Conservation (phyloP, 148 eudicot genomes). For the Amaranthus hypochondriacus region DNA sequence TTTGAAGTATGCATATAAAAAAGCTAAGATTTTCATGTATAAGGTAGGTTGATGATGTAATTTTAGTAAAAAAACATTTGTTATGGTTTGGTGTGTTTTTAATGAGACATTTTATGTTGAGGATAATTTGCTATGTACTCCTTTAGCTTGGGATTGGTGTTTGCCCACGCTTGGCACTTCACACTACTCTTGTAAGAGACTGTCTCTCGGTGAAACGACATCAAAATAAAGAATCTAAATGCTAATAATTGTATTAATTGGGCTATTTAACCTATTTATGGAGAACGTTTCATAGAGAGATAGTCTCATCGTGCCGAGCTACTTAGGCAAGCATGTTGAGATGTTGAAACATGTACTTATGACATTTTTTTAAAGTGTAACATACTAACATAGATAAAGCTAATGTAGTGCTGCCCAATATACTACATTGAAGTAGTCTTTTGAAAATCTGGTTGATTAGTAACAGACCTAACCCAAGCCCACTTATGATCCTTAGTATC, state of each 20-base stretch:
- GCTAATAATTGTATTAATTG: no score
- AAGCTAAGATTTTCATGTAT: slow-evolving; percentile 42
- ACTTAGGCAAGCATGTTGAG: no score
- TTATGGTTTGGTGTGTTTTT: slow-evolving; percentile 11
- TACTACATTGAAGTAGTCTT: neutral
- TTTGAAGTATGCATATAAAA: slow-evolving; percentile 38
- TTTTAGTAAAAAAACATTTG: slow-evolving; percentile 22
- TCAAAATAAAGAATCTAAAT: no score
- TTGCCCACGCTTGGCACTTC: neutral
- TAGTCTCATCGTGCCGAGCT: no score
- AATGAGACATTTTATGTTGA: neutral
- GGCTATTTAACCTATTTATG: no score
- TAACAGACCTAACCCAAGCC: slow-evolving; percentile 81
- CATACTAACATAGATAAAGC: no score
- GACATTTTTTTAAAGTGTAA: no score
- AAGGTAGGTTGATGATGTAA: slow-evolving; percentile 37
- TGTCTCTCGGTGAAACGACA: no score
- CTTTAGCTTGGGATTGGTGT: no score
- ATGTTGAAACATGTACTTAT: no score
- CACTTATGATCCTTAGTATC: slow-evolving; percentile 54
- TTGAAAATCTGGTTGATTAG: slow-evolving; percentile 66
- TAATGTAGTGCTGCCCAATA: no score
- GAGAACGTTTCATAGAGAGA: no score
- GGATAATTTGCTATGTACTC: neutral
- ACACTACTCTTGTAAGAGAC: neutral